A percentile compares a stretch with the other conserved stretches of the same genome.
phyloP scores from a whole-genome alignment of 257 asterid genomes.

The Haberlea rhodopensis region DNA sequence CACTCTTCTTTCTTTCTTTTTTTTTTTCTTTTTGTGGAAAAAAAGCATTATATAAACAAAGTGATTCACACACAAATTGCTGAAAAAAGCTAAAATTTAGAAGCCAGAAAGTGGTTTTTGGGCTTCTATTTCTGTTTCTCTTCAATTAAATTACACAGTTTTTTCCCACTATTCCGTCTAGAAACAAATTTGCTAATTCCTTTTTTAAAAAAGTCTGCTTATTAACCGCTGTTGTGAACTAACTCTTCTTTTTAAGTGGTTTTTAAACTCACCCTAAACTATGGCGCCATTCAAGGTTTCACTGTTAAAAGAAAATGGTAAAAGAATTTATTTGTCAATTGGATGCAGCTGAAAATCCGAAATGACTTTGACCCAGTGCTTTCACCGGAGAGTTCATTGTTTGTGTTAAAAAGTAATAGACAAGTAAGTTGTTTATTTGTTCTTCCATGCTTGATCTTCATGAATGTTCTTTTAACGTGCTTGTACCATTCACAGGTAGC shows the following conservation, averaged over 20 bases:
- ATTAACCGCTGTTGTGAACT: neutral
- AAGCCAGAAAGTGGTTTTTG: neutral
- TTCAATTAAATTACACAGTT: neutral
- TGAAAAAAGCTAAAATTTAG: neutral
- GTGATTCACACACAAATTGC: neutral
- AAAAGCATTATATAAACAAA: too few species aligned
- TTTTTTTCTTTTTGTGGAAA: too few species aligned
- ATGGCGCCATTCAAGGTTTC: too few species aligned
- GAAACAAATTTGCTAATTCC: constrained; percentile 6
- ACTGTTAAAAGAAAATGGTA: too few species aligned
- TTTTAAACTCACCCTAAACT: too few species aligned
- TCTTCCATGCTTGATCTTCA: constrained; percentile 18
- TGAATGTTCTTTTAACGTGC: constrained; percentile 22
- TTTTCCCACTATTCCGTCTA: constrained; percentile 6
- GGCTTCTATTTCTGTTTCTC: neutral
- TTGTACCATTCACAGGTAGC: constrained; percentile 61
- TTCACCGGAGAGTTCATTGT: constrained; percentile 96
- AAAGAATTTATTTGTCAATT: neutral
- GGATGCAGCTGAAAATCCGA: constrained; percentile 90
- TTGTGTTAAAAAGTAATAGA: constrained; percentile 84
- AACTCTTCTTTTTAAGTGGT: neutral
- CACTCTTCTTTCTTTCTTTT: too few species aligned
- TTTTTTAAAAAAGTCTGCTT: neutral
- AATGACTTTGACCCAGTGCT: constrained; percentile 99
- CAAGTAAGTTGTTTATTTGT: constrained; percentile 52